Percentiles rank a stretch among this genome's conserved stretches.
Conservation (phyloP, 1,284 basidiomycete genomes). For the Pulveroboletus sp. region DNA sequence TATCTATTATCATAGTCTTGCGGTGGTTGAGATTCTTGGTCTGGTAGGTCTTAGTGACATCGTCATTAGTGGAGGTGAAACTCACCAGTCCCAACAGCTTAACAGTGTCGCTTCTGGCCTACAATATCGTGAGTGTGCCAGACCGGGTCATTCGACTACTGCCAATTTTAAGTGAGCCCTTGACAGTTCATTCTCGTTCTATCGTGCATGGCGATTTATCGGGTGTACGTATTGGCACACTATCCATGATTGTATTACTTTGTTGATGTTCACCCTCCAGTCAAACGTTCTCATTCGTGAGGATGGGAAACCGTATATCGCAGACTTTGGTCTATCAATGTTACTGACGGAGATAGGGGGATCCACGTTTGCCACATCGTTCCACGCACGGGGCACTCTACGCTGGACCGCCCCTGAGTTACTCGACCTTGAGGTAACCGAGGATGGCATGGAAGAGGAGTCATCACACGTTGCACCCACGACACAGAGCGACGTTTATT, state of each 20-base stretch:
- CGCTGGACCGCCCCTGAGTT: conserved; percentile 30
- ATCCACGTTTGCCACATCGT: conserved; percentile 18
- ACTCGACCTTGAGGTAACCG: background rate
- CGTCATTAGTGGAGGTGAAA: background rate
- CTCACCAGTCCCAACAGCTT: conserved; percentile 9
- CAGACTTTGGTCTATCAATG: conserved; percentile 25
- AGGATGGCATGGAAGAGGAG: background rate
- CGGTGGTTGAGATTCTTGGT: conserved; percentile 11
- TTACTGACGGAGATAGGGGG: conserved; percentile 12
- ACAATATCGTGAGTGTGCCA: conserved; percentile 24
- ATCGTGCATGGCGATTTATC: conserved; percentile 35
- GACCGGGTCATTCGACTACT: no score
- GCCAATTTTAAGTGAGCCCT: background rate
- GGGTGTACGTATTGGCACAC: conserved; percentile 21
- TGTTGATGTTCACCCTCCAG: background rate
- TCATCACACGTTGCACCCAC: conserved; percentile 18
- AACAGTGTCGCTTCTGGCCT: conserved; percentile 31
- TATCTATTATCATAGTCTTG: conserved; percentile 19
- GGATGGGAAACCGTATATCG: conserved; percentile 27
- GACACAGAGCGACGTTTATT: conserved; percentile 24
- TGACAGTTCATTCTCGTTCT: conserved; percentile 24
- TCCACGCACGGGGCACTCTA: conserved; percentile 20
- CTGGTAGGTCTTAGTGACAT: conserved; percentile 17
- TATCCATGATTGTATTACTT: no score
- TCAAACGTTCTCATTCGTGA: conserved; percentile 24